Percentiles rank a stretch among this genome's conserved stretches.
Evolutionary conservation across 257 asterid genomes (phyloP).

Genomic region (Solanum chmielewskii): DNA sequence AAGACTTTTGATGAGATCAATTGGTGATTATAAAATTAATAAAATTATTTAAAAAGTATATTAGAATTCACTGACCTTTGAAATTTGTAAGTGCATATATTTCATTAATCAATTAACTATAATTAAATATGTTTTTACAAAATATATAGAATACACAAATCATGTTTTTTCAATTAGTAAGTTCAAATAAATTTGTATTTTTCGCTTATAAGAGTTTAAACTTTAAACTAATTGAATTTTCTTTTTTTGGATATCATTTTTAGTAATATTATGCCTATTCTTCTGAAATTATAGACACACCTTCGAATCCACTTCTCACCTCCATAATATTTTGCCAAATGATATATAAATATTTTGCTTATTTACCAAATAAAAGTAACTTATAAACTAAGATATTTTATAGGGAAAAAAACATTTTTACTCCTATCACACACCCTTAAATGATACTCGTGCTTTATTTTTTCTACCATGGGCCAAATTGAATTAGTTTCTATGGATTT

Average conservation of each 20-base stretch:
- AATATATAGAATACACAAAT: too few relatives aligned
- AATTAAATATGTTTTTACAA: too few relatives aligned
- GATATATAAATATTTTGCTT: too few relatives aligned
- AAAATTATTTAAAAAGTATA: neutral
- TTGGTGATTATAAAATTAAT: neutral
- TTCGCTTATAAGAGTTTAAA: neutral
- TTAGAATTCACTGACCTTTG: neutral
- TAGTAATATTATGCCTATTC: neutral
- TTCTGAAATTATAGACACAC: neutral
- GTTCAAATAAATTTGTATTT: too few relatives aligned
- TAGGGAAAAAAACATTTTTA: too few relatives aligned
- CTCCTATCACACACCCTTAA: neutral
- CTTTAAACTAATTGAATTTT: too few relatives aligned
- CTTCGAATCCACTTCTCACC: too few relatives aligned
- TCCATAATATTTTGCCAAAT: too few relatives aligned
- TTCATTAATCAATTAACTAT: neutral
- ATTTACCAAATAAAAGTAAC: neutral
- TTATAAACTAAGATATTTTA: too few relatives aligned
- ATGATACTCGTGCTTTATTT: neutral
- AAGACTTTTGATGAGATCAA: neutral
- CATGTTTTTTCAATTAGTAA: too few relatives aligned
- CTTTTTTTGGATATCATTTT: too few relatives aligned
- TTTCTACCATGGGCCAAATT: neutral
- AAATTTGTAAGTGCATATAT: neutral
- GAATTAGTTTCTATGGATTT: neutral